A percentile compares a stretch with the other conserved stretches of the same genome.
Conservation (phyloP, 225 moss, liverwort and hornwort species). For the Polytrichum commune region DNA sequence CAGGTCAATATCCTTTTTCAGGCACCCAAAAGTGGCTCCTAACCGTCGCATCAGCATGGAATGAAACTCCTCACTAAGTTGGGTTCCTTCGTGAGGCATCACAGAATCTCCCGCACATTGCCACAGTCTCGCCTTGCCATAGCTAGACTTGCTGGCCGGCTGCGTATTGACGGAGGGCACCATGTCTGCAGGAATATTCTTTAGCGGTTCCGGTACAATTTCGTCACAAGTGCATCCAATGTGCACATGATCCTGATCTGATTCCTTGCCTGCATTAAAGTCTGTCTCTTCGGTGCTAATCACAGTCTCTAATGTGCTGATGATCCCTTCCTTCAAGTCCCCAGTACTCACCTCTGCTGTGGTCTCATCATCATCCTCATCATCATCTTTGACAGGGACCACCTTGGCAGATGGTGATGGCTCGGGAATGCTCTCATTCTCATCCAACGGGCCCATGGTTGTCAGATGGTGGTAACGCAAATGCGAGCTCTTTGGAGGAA, state of each 20-base stretch:
- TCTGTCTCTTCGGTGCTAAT: not conserved
- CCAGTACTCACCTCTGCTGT: too few species aligned
- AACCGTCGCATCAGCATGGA: not conserved
- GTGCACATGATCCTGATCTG: not conserved
- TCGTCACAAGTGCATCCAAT: too few species aligned
- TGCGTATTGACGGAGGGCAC: too few species aligned
- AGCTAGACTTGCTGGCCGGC: too few species aligned
- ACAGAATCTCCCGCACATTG: not conserved
- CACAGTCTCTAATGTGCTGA: too few species aligned
- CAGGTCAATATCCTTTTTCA: not conserved
- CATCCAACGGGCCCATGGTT: constrained; percentile 6
- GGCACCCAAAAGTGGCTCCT: not conserved
- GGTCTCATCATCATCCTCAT: not conserved
- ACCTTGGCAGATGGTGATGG: not conserved
- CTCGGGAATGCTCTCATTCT: not conserved
- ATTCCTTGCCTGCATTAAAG: not conserved
- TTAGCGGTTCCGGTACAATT: too few species aligned
- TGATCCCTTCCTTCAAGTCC: too few species aligned
- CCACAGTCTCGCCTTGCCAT: not conserved
- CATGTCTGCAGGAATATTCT: too few species aligned
- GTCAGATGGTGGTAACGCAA: not conserved
- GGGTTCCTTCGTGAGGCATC: not conserved
- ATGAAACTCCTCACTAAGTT: not conserved
- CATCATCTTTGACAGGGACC: not conserved
- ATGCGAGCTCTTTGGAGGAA: constrained; percentile 4